Evolutionary conservation across 2,329 filamentous ascomycete species (phyloP).

Genomic region (Colletotrichum brevisporum): DNA sequence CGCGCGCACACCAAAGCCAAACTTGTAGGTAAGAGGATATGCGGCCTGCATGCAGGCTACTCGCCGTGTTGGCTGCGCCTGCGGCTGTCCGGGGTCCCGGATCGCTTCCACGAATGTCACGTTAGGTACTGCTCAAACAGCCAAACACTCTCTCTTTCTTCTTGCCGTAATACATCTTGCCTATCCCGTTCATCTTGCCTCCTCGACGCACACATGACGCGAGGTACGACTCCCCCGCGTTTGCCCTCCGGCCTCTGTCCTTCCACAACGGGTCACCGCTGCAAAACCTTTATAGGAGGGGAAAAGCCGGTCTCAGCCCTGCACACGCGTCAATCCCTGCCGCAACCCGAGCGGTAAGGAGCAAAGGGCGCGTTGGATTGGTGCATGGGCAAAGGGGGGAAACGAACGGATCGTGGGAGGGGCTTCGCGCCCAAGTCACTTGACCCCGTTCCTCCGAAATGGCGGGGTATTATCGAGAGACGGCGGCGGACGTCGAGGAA

Average conservation of each 20-base stretch:
- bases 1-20: background rate
- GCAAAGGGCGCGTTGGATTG: too few relatives aligned
- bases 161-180: background rate
- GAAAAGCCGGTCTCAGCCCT: background rate
- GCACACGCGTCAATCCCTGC: background rate
- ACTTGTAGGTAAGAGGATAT: constrained; percentile 24
- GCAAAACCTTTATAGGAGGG: background rate
- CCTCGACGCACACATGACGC: constrained; percentile 20
- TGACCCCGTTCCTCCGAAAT: constrained; percentile 15
- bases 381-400: background rate
- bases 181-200: background rate
- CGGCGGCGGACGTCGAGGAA: background rate
- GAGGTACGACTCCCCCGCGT: background rate
- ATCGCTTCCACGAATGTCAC: constrained; percentile 26
- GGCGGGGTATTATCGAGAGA: constrained; percentile 20
- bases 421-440: constrained; percentile 27
- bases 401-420: constrained; percentile 8
- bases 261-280: background rate
- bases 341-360: background rate
- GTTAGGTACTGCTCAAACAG: background rate
- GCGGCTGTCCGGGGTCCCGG: constrained; percentile 34
- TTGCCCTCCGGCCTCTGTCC: background rate
- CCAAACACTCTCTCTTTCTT: background rate
- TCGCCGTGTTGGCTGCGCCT: constrained; percentile 13
- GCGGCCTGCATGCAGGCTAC: constrained; percentile 20